Conservation (phyloP, 2,329 filamentous ascomycete species). For the Phoma sp. region DNA sequence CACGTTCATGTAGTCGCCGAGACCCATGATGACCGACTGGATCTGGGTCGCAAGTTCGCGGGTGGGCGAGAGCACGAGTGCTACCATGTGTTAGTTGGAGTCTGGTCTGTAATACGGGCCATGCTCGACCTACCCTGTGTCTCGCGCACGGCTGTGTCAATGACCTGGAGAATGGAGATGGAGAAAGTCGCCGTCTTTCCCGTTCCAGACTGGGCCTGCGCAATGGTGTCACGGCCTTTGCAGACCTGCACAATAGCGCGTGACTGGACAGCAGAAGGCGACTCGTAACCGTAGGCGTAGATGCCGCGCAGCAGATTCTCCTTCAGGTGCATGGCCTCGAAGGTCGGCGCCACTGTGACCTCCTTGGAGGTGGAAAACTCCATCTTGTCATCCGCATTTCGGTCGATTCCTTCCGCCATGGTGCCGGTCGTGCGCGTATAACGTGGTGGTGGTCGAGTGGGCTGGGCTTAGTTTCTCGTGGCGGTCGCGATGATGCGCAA, state of each 20-base stretch:
- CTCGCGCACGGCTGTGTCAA: conserved; percentile 90
- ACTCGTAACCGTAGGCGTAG: conserved; percentile 98
- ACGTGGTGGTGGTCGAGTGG: conserved; percentile 5
- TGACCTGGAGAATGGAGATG: conserved; percentile 94
- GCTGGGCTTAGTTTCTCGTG: conserved; percentile 5
- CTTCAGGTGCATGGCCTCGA: conserved; percentile 82
- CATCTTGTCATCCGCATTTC: conserved; percentile 93
- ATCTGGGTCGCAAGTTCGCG: conserved; percentile 98
- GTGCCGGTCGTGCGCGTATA: conserved; percentile 41
- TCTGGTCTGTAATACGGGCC: not conserved
- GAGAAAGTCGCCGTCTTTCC: conserved; percentile 97
- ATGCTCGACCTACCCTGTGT: conserved; percentile 66
- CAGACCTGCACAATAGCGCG: conserved; percentile 98
- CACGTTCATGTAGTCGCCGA: conserved; percentile 99
- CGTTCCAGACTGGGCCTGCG: conserved; percentile 95
- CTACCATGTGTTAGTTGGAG: conserved; percentile 50
- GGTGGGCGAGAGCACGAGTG: conserved; percentile 92
- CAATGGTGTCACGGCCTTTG: conserved; percentile 98
- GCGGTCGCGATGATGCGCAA: conserved; percentile 19
- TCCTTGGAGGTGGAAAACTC: conserved; percentile 98
- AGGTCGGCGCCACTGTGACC: conserved; percentile 88
- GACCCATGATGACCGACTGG: conserved; percentile 97
- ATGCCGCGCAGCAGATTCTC: conserved; percentile 96
- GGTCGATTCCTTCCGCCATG: conserved; percentile 94
- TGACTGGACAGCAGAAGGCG: conserved; percentile 95